Evolutionary conservation across 805 yeast species (phyloP).

Genomic region (Citeromyces nyonsensis): DNA sequence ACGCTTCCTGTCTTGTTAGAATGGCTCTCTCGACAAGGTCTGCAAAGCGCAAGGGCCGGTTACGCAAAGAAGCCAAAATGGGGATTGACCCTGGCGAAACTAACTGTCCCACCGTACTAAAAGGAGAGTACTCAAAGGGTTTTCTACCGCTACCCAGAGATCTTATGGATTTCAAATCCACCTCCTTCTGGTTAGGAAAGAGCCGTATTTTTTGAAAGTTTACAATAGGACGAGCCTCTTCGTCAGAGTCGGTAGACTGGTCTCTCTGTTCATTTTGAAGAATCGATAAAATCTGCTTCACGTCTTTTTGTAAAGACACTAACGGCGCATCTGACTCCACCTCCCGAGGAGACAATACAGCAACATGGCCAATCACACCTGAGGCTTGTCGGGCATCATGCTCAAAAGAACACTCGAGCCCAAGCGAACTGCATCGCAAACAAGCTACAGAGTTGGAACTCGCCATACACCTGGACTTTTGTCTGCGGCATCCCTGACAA

Average conservation of each 20-base stretch:
- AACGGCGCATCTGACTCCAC: slow-evolving; percentile 3
- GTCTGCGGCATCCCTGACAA: slow-evolving; percentile 15
- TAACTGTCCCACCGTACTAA: slow-evolving; percentile 20
- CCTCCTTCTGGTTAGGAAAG: neutral
- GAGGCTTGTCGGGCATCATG: slow-evolving; percentile 7
- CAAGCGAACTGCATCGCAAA: slow-evolving; percentile 40
- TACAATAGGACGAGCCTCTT: neutral
- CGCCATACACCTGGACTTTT: slow-evolving; percentile 40
- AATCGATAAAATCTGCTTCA: slow-evolving; percentile 5
- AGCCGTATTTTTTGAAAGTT: neutral
- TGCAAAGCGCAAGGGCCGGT: slow-evolving; percentile 3
- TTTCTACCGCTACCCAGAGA: slow-evolving; percentile 19
- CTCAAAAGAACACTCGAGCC: slow-evolving; percentile 35
- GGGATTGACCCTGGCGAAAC: slow-evolving; percentile 20
- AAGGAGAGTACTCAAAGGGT: slow-evolving; percentile 26
- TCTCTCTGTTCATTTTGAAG: slow-evolving; percentile 3
- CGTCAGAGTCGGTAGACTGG: slow-evolving; percentile 2
- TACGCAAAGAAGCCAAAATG: slow-evolving; percentile 9
- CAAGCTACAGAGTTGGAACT: slow-evolving; percentile 32
- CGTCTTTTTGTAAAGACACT: slow-evolving; percentile 2
- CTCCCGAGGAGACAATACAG: no score
- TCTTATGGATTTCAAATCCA: slow-evolving; percentile 4
- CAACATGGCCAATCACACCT: slow-evolving; percentile 1
- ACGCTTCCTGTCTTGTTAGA: slow-evolving; percentile 28
- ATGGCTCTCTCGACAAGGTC: slow-evolving; percentile 39